A percentile compares a stretch with the other conserved stretches of the same genome.
Evolutionary conservation across 2,329 filamentous ascomycete species (phyloP).

Genomic region (Didymella keratinophila): DNA sequence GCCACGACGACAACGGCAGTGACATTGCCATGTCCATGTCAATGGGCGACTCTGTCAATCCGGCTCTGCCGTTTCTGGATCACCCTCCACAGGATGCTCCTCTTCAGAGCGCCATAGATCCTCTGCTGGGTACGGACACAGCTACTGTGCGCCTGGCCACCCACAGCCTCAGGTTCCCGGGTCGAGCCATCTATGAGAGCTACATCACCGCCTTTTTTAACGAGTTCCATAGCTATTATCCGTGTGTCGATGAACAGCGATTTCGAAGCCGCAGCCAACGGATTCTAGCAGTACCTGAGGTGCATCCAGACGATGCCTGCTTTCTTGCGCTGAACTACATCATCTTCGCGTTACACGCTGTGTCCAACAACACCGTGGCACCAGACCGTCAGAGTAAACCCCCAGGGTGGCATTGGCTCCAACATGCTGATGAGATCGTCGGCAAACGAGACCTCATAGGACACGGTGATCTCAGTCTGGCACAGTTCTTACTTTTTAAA

Average conservation of each 20-base stretch:
- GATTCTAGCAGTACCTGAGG: slow-evolving; percentile 30
- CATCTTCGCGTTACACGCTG: slow-evolving; percentile 34
- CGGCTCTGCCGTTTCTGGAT: slow-evolving; percentile 29
- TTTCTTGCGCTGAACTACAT: slow-evolving; percentile 44
- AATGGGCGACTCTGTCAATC: slow-evolving; percentile 35
- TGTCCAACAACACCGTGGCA: slow-evolving; percentile 21
- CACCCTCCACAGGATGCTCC: slow-evolving; percentile 14
- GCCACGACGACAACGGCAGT: slow-evolving; percentile 35
- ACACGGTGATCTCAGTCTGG: slow-evolving; percentile 31
- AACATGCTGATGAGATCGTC: slow-evolving; percentile 38
- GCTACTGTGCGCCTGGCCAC: slow-evolving; percentile 20
- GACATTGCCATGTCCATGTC: slow-evolving; percentile 33
- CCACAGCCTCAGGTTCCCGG: slow-evolving; percentile 35
- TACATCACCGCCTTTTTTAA: slow-evolving; percentile 41
- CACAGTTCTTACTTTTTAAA: slow-evolving; percentile 42
- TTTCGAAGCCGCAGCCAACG: slow-evolving; percentile 35
- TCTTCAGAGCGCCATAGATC: slow-evolving; percentile 9
- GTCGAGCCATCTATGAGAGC: slow-evolving; percentile 30
- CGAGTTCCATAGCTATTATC: slow-evolving; percentile 37
- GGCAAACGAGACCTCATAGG: slow-evolving; percentile 36
- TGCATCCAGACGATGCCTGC: slow-evolving; percentile 31
- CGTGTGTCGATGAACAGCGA: slow-evolving; percentile 41
- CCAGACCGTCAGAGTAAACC: slow-evolving; percentile 10
- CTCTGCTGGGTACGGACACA: neutral
- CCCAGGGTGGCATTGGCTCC: slow-evolving; percentile 43